Evolutionary conservation across 352 stramenopile species (phyloP), one percentile per base, ranked within the genome.

Genomic region (Globisporangium spinosum): DNA sequence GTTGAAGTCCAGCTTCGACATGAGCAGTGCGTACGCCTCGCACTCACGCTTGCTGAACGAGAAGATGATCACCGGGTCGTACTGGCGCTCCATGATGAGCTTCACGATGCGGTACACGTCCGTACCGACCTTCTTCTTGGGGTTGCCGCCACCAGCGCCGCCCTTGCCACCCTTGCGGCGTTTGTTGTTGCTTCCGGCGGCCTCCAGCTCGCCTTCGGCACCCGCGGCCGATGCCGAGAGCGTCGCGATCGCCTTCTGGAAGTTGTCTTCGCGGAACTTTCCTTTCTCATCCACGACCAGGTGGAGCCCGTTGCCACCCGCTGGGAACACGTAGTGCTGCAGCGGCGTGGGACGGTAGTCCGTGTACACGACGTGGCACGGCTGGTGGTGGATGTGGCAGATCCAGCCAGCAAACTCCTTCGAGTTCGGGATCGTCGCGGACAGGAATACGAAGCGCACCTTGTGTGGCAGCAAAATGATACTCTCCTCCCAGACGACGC

Each of bases 361-460:
- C 49, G 98, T 99, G 85, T 99, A 99, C n/a, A 99, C 96, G n/a
- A 99, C 98, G 83, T 99, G 98, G 83, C 97, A 99, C 38, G 97
- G 96, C 79, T 99, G 97, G 77, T 99, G 97, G 79, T 99, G 97
- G 72, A 99, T 99, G 77, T 98, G 95, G 58, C 90, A 96, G 73
- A 99, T 99, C 98, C 98, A 99, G 69, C 87, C 84, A 0, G 93
- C 93, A 81, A 98, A 98, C 70, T 98, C 91, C 68, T 94, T 91
- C 3, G 96, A 97, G 89, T 99, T 99, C 0, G 97, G 97, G 69
- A 99, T 99, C 9, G 98, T 99, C 4, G 98, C 98, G 27, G 90
- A 98, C 56, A 99, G 73, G 71, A 99, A 99, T 17, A 99, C 98
- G 72, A 99, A 99, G 9, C 97, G 85, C 10, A 99, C 97, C 64